phyloP scores from a whole-genome alignment of 768 basidiomycete genomes.

The Lactifluus echinatus region DNA sequence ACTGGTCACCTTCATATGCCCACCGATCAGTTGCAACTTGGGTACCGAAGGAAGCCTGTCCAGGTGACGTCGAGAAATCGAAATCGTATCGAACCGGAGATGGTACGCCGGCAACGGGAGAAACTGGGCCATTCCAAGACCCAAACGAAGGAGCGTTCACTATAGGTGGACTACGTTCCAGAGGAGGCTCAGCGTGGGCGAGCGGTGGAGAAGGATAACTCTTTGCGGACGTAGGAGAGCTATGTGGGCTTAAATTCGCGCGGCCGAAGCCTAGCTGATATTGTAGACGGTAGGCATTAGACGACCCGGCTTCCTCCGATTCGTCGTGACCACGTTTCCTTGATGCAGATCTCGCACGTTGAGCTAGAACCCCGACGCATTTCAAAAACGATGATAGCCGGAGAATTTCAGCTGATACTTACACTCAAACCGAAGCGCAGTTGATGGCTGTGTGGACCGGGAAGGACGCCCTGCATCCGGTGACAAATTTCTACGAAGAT shows the following conservation, averaged over 20 bases:
- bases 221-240: slow-evolving; percentile 66
- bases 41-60: slow-evolving; percentile 8
- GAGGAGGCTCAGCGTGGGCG: slow-evolving; percentile 39
- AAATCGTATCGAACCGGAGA: slow-evolving; percentile 20
- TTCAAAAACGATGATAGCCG: neutral
- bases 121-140: slow-evolving; percentile 17
- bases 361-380: slow-evolving; percentile 33
- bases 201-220: slow-evolving; percentile 59
- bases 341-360: slow-evolving; percentile 67
- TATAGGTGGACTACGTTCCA: slow-evolving; percentile 50
- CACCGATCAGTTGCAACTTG: slow-evolving; percentile 4
- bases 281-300: slow-evolving; percentile 20
- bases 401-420: slow-evolving; percentile 17
- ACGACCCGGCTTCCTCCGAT: slow-evolving; percentile 32
- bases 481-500: slow-evolving; percentile 27
- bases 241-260: slow-evolving; percentile 51
- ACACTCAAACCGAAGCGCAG: slow-evolving; percentile 28
- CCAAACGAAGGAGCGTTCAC: slow-evolving; percentile 34
- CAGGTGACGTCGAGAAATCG: slow-evolving; percentile 11
- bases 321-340: slow-evolving; percentile 68
- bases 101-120: slow-evolving; percentile 7
- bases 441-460: slow-evolving; percentile 22
- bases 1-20: slow-evolving; percentile 14
- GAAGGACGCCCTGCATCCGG: slow-evolving; percentile 28
- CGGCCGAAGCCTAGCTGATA: slow-evolving; percentile 28